A percentile compares a stretch with the other conserved stretches of the same genome.
These are phyloP conservation scores for Aureobasidium lini DNA, from an alignment of 2,329 filamentous ascomycete genomes.

Conservation along the genomic window DNA sequence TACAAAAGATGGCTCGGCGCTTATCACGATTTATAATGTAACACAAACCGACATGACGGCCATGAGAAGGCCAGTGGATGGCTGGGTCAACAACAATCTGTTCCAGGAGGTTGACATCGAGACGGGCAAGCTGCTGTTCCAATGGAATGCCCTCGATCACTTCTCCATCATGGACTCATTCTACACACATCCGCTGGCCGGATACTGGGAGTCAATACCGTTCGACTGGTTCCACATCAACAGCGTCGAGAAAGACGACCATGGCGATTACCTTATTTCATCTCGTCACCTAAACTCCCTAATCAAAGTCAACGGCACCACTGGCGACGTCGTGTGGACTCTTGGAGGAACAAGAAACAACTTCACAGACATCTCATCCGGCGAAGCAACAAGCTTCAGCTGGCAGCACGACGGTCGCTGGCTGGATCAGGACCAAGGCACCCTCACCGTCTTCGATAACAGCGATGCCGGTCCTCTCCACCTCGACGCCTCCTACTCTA, in stretches of 20 bases:
- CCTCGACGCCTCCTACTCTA: constrained; percentile 25
- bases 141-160: constrained; percentile 34
- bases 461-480: constrained; percentile 38
- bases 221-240: constrained; percentile 47
- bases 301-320: constrained; percentile 35
- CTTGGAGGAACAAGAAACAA: constrained; percentile 23
- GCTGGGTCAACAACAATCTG: constrained; percentile 37
- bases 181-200: constrained; percentile 27
- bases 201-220: constrained; percentile 30
- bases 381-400: constrained; percentile 23
- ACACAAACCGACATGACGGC: constrained; percentile 23
- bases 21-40: constrained; percentile 38
- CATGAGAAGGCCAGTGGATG: constrained; percentile 21
- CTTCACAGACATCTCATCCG: constrained; percentile 14
- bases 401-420: constrained; percentile 39
- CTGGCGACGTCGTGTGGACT: constrained; percentile 42
- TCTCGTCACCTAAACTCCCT: constrained; percentile 41
- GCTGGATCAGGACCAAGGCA: constrained; percentile 24
- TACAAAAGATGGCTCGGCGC: constrained; percentile 30
- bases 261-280: constrained; percentile 46
- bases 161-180: constrained; percentile 25
- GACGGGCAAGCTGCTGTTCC: constrained; percentile 32
- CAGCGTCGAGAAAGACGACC: constrained; percentile 41
- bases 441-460: constrained; percentile 21
- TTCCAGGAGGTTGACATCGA: constrained; percentile 40